A percentile compares a stretch with the other conserved stretches of the same genome.
Evolutionary conservation across 176 grass and related monocot species (phyloP).

Genomic region (Musa itinerans): DNA sequence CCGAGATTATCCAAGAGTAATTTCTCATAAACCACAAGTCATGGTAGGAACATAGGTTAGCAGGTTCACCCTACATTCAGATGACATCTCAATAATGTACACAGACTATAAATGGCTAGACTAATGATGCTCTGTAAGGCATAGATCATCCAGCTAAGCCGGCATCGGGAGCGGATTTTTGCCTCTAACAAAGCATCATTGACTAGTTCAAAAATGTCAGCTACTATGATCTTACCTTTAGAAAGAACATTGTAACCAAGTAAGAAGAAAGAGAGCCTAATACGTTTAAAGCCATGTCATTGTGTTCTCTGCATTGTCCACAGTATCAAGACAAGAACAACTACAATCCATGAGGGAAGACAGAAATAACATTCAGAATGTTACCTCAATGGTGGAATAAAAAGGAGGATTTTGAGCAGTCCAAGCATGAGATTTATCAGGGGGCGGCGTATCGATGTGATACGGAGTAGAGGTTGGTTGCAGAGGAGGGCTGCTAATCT

Average conservation of each 20-base stretch:
- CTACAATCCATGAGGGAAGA: not conserved
- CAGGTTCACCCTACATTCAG: not conserved
- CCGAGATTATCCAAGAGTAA: no score
- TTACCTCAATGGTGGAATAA: constrained; percentile 5
- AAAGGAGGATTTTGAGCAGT: not conserved
- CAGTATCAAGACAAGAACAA: not conserved
- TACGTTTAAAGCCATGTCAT: not conserved
- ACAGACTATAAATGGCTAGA: not conserved
- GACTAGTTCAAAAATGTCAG: not conserved
- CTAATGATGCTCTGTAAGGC: not conserved
- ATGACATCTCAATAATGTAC: not conserved
- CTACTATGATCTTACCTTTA: not conserved
- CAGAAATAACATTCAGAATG: not conserved
- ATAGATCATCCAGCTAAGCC: not conserved
- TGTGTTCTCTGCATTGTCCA: no score
- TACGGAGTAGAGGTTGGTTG: not conserved
- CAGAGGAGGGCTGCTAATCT: not conserved
- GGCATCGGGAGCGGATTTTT: not conserved
- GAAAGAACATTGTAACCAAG: not conserved
- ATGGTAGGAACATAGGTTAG: not conserved
- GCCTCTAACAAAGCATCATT: not conserved
- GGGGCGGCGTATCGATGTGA: not conserved
- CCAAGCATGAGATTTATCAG: not conserved
- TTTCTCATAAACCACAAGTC: no score
- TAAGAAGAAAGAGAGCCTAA: not conserved